Percentiles rank a stretch among this genome's conserved stretches.
phyloP scores from a whole-genome alignment of 2,329 filamentous ascomycete genomes.

The Madurella fahalii region DNA sequence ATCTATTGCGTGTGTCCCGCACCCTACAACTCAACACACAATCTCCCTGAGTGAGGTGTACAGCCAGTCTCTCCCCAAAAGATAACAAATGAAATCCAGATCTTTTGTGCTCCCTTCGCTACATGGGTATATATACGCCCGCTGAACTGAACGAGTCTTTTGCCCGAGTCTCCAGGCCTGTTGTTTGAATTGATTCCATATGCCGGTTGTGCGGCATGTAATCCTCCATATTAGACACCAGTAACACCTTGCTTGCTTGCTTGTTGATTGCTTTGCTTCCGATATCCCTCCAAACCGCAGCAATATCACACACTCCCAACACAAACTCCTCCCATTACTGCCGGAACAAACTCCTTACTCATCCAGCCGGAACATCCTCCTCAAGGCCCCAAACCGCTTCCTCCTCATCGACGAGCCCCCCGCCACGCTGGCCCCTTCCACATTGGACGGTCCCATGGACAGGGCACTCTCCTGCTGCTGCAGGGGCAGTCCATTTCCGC shows the following conservation, averaged over 20 bases:
- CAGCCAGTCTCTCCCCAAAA: neutral
- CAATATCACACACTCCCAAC: neutral
- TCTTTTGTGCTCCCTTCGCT: neutral
- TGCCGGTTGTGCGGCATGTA: no score
- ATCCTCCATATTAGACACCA: neutral
- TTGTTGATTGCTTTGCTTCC: no score
- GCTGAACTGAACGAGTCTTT: neutral
- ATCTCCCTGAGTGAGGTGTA: neutral
- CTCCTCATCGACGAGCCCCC: constrained; percentile 37
- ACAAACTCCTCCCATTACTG: no score
- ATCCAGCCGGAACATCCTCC: constrained; percentile 58
- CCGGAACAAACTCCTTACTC: constrained; percentile 33
- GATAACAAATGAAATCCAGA: neutral
- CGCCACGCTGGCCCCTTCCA: constrained; percentile 12
- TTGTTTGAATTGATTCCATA: no score
- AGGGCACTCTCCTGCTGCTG: constrained; percentile 36
- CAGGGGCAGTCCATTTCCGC: constrained; percentile 9
- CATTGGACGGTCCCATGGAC: constrained; percentile 32
- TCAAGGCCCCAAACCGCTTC: constrained; percentile 66
- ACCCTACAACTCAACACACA: neutral
- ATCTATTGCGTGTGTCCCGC: no score
- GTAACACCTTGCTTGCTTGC: neutral
- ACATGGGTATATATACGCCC: neutral
- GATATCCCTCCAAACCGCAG: neutral
- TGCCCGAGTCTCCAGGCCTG: no score